Percentiles rank a stretch among this genome's conserved stretches.
These are phyloP conservation scores for Tetrapyrgos nigripes DNA, from an alignment of 1,284 basidiomycete genomes.

Conservation along the genomic window DNA sequence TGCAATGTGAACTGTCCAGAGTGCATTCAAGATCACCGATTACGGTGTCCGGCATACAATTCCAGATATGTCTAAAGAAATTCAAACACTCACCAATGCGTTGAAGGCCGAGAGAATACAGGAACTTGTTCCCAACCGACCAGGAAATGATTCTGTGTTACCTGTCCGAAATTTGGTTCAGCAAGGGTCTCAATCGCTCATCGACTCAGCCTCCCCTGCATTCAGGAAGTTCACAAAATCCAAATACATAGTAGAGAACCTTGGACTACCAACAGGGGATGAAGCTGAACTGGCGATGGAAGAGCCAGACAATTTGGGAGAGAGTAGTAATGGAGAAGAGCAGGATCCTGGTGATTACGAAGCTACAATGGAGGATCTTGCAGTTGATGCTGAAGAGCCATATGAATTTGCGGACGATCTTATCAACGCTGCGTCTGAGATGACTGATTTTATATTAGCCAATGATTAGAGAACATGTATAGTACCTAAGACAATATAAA, in stretches of 20 bases:
- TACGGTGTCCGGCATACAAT: slow-evolving; percentile 19
- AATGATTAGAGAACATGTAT: not conserved
- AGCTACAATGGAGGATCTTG: not conserved
- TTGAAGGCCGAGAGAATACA: slow-evolving; percentile 16
- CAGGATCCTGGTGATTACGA: not conserved
- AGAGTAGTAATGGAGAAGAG: not conserved
- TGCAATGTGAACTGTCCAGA: slow-evolving; percentile 20
- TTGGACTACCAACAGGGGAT: too few relatives aligned
- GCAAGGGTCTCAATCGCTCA: slow-evolving; percentile 6
- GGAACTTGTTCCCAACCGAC: slow-evolving; percentile 10
- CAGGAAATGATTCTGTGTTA: not conserved
- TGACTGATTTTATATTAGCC: not conserved
- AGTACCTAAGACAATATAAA: not conserved
- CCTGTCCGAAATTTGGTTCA: slow-evolving; percentile 18
- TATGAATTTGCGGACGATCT: not conserved
- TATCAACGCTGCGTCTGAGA: not conserved
- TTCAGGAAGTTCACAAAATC: too few relatives aligned
- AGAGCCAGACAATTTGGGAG: not conserved
- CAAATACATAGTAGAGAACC: too few relatives aligned
- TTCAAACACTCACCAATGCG: slow-evolving; percentile 8
- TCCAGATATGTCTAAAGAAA: slow-evolving; percentile 18
- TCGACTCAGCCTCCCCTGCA: too few relatives aligned
- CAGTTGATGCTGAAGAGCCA: not conserved
- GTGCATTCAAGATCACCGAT: slow-evolving; percentile 15
- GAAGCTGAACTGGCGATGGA: not conserved